Conservation (phyloP, 371 early-diverging fungal genomes). For the Rhizopus stolonifer region DNA sequence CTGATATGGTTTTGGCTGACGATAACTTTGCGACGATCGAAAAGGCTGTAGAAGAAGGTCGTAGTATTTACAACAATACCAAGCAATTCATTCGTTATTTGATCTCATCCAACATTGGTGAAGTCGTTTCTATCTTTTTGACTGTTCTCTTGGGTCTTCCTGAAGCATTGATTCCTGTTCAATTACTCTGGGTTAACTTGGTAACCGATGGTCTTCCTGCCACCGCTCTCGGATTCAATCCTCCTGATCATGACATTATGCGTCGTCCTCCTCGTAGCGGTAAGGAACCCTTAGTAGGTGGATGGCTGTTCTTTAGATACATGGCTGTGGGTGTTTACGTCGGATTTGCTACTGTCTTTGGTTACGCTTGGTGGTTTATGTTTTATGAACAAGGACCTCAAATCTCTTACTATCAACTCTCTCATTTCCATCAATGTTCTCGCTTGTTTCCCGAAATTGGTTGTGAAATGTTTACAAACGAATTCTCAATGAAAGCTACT, state of each 20-base stretch:
- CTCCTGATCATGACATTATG: constrained; percentile 96
- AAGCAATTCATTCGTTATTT: constrained; percentile 97
- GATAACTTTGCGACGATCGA: constrained; percentile 98
- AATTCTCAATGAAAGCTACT: constrained; percentile 83
- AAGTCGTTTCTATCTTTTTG: constrained; percentile 87
- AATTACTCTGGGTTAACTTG: constrained; percentile 96
- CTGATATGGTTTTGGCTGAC: constrained; percentile 97
- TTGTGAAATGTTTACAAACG: constrained; percentile 84
- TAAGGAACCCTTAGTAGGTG: constrained; percentile 85
- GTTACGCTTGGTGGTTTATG: constrained; percentile 98
- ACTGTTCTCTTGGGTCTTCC: constrained; percentile 94
- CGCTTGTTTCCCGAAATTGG: constrained; percentile 87
- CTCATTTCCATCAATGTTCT: constrained; percentile 89
- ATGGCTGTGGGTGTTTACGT: constrained; percentile 91
- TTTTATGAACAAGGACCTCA: constrained; percentile 84
- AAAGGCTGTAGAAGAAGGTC: constrained; percentile 95
- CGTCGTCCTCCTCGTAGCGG: constrained; percentile 83
- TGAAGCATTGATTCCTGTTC: constrained; percentile 96
- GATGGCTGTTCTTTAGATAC: constrained; percentile 95
- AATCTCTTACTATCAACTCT: constrained; percentile 84
- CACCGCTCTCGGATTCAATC: constrained; percentile 97
- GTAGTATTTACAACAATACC: constrained; percentile 95
- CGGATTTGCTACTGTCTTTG: constrained; percentile 92
- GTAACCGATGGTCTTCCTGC: constrained; percentile 97
- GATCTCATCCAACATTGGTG: constrained; percentile 92